A percentile compares a stretch with the other conserved stretches of the same genome.
Conservation (phyloP, 257 asterid species). For the Jacaranda mimosifolia region DNA sequence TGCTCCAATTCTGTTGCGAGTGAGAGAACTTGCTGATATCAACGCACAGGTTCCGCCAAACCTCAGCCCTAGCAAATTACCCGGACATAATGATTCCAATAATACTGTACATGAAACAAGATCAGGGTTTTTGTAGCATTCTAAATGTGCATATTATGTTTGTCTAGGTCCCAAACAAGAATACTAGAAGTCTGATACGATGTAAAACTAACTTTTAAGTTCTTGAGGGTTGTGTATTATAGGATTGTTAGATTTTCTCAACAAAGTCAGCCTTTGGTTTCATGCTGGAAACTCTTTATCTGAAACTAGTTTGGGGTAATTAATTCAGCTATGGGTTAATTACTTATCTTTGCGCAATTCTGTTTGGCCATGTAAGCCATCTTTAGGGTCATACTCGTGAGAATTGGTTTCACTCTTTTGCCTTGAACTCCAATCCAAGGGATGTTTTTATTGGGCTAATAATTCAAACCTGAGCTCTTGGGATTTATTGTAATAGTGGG, state of each 20-base stretch:
- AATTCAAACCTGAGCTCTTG: too few relatives aligned
- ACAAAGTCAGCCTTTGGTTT: background rate
- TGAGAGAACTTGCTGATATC: constrained; percentile 86
- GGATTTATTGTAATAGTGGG: too few relatives aligned
- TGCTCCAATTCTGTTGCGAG: constrained; percentile 74
- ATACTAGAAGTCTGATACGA: constrained; percentile 26
- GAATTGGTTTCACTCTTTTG: too few relatives aligned
- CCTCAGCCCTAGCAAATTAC: constrained; percentile 52
- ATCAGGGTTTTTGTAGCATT: constrained; percentile 57
- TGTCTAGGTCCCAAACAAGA: constrained; percentile 30
- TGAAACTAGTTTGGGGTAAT: background rate
- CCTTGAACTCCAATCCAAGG: too few relatives aligned
- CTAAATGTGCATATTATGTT: constrained; percentile 41
- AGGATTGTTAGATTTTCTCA: constrained; percentile 9
- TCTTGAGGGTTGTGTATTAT: constrained; percentile 3
- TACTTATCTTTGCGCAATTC: too few relatives aligned
- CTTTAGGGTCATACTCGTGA: too few relatives aligned
- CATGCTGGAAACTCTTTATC: background rate
- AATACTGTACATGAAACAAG: constrained; percentile 48
- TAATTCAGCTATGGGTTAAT: background rate
- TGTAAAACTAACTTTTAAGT: constrained; percentile 30
- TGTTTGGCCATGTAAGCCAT: too few relatives aligned
- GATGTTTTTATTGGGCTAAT: too few relatives aligned
- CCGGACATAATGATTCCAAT: constrained; percentile 44
- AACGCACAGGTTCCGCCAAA: constrained; percentile 63